These are phyloP conservation scores for Eurotiales sp. DNA, from an alignment of 2,329 filamentous ascomycete species.

Conservation along the genomic window DNA sequence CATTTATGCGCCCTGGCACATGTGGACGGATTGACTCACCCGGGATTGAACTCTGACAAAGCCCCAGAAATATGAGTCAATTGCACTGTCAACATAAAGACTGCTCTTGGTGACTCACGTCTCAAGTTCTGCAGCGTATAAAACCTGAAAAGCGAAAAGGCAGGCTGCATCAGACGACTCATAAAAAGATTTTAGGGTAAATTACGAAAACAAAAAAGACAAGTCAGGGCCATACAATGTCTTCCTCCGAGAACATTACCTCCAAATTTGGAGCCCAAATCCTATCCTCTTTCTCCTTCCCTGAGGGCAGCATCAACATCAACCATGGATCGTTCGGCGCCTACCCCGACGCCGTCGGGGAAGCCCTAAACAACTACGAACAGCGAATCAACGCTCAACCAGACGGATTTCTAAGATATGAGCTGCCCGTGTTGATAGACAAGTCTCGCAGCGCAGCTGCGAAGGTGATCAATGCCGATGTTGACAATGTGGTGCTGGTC, in stretches of 20 bases:
- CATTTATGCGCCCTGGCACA: no score
- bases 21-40: no score
- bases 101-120: background rate
- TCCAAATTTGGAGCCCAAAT: background rate
- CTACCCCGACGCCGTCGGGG: constrained; percentile 60
- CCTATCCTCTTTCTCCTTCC: constrained; percentile 43
- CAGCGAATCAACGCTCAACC: constrained; percentile 63
- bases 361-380: constrained; percentile 61
- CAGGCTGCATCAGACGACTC: background rate
- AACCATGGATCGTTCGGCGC: constrained; percentile 67
- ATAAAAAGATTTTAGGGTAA: no score
- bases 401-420: constrained; percentile 72
- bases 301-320: constrained; percentile 5
- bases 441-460: constrained; percentile 48
- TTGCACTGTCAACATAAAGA: background rate
- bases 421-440: constrained; percentile 60
- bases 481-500: constrained; percentile 69
- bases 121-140: no score
- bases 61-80: no score
- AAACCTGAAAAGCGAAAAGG: no score
- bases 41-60: no score
- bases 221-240: background rate
- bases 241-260: background rate
- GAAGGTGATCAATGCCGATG: constrained; percentile 59
- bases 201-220: background rate